Evolutionary conservation across 2,329 filamentous ascomycete species (phyloP).

Genomic region (Paecilomyces sp.): DNA sequence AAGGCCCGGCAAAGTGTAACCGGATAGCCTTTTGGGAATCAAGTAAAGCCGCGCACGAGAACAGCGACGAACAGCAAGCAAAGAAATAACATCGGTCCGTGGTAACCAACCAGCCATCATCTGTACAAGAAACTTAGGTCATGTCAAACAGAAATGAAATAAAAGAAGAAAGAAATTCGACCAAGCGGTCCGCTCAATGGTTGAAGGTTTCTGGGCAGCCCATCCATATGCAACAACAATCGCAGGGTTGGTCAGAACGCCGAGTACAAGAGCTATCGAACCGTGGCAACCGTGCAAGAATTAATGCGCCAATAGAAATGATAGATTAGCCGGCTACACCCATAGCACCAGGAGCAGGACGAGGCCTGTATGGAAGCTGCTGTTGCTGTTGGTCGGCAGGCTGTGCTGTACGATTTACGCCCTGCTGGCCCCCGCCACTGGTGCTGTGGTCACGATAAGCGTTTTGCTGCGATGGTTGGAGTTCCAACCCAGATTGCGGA

Average conservation of each 20-base stretch:
- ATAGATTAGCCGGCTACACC: constrained; percentile 26
- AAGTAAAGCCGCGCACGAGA: neutral
- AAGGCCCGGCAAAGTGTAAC: neutral
- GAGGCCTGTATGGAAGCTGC: constrained; percentile 28
- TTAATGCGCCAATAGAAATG: constrained; percentile 4
- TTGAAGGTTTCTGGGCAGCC: constrained; percentile 22
- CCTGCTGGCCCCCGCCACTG: constrained; percentile 26
- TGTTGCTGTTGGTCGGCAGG: constrained; percentile 25
- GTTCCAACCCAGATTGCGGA: constrained; percentile 16
- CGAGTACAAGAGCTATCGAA: neutral
- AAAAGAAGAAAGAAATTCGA: constrained; percentile 18
- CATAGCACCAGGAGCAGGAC: constrained; percentile 31
- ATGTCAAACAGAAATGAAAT: constrained; percentile 9
- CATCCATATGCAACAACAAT: constrained; percentile 12
- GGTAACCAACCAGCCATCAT: constrained; percentile 15
- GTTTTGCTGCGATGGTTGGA: constrained; percentile 15
- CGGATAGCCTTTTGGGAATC: neutral
- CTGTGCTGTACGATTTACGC: constrained; percentile 8
- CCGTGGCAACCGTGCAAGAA: constrained; percentile 12
- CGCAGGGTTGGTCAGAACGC: neutral
- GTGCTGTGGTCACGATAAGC: constrained; percentile 26
- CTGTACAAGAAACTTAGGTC: constrained; percentile 15
- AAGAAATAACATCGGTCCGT: constrained; percentile 5
- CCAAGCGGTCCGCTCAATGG: constrained; percentile 20
- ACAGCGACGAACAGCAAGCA: constrained; percentile 5